Base-by-base conservation (phyloP, 179 eudicot genomes). In the Heliamphora pulchella region DNA sequence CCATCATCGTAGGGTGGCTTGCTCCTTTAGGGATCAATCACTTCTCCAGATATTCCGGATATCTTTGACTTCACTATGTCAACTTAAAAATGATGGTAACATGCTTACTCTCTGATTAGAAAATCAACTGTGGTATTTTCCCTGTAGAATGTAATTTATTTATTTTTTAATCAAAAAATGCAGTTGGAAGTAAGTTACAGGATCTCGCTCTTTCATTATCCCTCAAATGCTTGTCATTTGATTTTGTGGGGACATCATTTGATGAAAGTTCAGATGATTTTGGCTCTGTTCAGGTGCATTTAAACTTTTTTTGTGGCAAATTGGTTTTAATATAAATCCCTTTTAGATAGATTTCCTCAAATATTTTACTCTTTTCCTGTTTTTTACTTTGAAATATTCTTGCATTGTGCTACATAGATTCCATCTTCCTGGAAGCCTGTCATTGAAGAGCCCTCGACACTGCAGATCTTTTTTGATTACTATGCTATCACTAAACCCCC, bases 401-500 rank as follows among this genome's bases (percentile, higher is more conserved):
- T 59, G 57, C 43, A 70, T 83, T 75, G 22, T 75, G 72, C 77
- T 81, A 50, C 81, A 74, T 88, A 95, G 98, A 89, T 95, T 86
- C 93, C 98, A 74, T 85, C 91, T 65, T 81, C 92, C 74, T 95
- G 98, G 98, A 95, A 85, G 85, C 78, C 91, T 31, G 83, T 91
- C 50, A 86, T 95, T 75, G 98, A 95, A 83, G 98, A 95, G 82
- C 90, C 88, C 78, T 87, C 92, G 18, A 93, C 98, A 20, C 84
- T 95, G 77, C 96, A 93, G 82, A 89, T 95, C 78, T 93, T 89
- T 87, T 95, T 93, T 86, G 98, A 95, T 81, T 95, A 89, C 85
- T 95, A 95, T 84, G 89, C 91, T 55, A 83, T 91, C 69, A 91
- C 97, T 10, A 96, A 87, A 87, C 93, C 97, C 75, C 94, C 92